Conservation (phyloP, 306 rosid species). For the Vachellia pachyceras region DNA sequence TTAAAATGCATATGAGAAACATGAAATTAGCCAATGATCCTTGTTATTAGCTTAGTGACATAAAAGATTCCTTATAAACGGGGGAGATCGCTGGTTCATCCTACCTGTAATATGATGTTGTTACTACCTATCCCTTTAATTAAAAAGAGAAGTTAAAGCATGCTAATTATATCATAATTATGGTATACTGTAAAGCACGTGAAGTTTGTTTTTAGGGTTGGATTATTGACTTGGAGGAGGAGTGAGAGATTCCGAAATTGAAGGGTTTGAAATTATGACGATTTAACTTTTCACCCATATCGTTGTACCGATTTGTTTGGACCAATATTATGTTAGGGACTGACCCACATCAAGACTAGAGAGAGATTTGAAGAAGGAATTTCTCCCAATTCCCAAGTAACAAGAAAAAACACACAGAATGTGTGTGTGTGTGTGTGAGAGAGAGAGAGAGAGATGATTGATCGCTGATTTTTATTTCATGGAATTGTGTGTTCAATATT, state of each 20-base stretch:
- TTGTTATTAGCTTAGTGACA: too few species aligned
- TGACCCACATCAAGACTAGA: neutral
- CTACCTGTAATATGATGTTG: too few species aligned
- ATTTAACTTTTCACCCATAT: constrained; percentile 11
- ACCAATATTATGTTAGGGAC: neutral
- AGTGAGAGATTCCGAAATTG: constrained; percentile 48
- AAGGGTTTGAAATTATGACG: constrained; percentile 37
- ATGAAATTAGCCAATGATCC: too few species aligned
- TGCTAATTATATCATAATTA: neutral
- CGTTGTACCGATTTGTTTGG: constrained; percentile 33
- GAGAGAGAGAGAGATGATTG: too few species aligned
- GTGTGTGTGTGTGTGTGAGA: too few species aligned
- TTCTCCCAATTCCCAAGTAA: constrained; percentile 42
- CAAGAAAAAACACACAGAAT: neutral
- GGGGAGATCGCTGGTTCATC: too few species aligned
- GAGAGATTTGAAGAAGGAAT: constrained; percentile 8
- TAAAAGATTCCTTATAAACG: too few species aligned
- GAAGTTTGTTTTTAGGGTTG: neutral
- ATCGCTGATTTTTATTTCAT: neutral
- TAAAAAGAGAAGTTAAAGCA: too few species aligned
- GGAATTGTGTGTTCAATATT: constrained; percentile 13
- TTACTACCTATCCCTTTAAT: too few species aligned
- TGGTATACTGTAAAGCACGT: neutral
- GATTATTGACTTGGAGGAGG: neutral
- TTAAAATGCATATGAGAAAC: neutral